phyloP scores from a whole-genome alignment of 805 yeast species.

The Wickerhamomyces kurtzmanii region DNA sequence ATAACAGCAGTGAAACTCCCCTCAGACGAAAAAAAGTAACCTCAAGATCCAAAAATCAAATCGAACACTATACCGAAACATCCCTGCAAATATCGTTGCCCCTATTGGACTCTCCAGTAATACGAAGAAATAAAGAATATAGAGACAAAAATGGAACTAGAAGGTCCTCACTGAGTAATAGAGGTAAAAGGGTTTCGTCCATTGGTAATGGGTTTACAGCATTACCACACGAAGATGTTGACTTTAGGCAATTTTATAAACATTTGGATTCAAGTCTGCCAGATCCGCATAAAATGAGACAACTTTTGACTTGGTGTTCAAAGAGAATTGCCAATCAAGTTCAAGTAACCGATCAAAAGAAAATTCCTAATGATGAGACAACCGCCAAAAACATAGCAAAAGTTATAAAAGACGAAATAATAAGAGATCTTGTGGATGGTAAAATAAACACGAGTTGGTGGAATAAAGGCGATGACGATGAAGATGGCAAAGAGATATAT shows the following conservation, averaged over 20 bases:
- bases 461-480: slow-evolving; percentile 23
- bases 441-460: slow-evolving; percentile 64
- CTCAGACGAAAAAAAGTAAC: no score
- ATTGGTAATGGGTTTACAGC: slow-evolving; percentile 66
- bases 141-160: slow-evolving; percentile 23
- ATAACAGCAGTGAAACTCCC: no score
- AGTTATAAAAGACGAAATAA: slow-evolving; percentile 53
- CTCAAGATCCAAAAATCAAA: no score
- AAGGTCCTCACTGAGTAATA: slow-evolving; percentile 39
- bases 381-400: slow-evolving; percentile 44
- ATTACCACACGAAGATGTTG: slow-evolving; percentile 55
- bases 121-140: slow-evolving; percentile 8
- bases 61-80: no score
- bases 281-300: slow-evolving; percentile 67
- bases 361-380: slow-evolving; percentile 24
- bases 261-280: slow-evolving; percentile 53
- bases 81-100: no score
- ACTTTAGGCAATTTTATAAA: slow-evolving; percentile 45
- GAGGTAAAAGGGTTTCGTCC: slow-evolving; percentile 69
- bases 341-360: slow-evolving; percentile 13
- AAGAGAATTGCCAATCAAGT: slow-evolving; percentile 30
- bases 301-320: slow-evolving; percentile 59
- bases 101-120: slow-evolving; percentile 10
- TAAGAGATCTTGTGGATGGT: slow-evolving; percentile 50
- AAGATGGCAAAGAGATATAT: slow-evolving; percentile 13